Evolutionary conservation across 1,284 basidiomycete genomes (phyloP), one percentile per base, ranked within the genome.

Genomic region (Limonomyces culmigenus): DNA sequence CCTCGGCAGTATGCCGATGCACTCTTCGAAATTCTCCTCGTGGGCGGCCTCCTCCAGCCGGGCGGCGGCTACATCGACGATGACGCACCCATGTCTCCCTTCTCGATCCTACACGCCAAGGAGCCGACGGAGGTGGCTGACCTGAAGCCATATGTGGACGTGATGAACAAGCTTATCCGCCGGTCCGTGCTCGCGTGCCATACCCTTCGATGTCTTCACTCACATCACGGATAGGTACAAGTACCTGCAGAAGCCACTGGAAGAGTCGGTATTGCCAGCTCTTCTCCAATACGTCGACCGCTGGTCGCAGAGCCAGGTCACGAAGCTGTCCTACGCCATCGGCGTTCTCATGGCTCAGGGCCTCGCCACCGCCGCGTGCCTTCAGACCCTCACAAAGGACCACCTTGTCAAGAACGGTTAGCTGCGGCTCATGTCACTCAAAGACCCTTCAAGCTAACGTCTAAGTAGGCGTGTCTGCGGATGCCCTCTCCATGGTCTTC

Each of bases 161-260:
- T 92, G 23, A 67, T 96, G 48, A 89, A 92, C 58, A 92, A 91
- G 60, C 78, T 97, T 42, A 88, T 92, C 63, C 73, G 92, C 59
- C 79, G 91, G 85, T 86, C 47, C 39, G n/a, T n/a, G 59, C 45
- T 20, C 18, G 30, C 12, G 3, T 33, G 39, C 29, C 36, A 19
- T 39, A 17, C 34, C 23, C 32, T 25, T 34, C 33, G 31, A 15
- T 34, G 16, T 39, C 17, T 25, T 4, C n/a, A n/a, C n/a, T n/a
- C n/a, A n/a, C n/a, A n/a, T n/a, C n/a, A n/a, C n/a, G n/a, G n/a
- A 10, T 47, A 89, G 86, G 59, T 97, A 95, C 70, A 96, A 96
- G 58, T 97, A 96, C 66, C 81, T 97, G 46, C 92, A 96, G 61
- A 88, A 81, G 56, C 88, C 91, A 31, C 75, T 97, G 34, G 92